Evolutionary conservation across 2,329 filamentous ascomycete species (phyloP).

Genomic region (Colletotrichum musicola): DNA sequence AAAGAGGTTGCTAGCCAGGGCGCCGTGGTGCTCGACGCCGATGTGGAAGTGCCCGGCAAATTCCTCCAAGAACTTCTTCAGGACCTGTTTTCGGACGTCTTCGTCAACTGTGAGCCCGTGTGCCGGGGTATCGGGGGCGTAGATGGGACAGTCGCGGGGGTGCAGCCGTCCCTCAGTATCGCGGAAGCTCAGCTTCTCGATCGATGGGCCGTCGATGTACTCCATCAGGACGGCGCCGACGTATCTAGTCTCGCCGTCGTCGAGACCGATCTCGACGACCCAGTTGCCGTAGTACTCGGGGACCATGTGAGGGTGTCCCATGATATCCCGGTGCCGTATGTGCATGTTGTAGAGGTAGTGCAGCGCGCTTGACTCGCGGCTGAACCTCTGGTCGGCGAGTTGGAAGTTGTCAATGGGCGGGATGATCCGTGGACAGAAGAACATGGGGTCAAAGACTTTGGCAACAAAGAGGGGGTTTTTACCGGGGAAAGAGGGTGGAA

Average conservation of each 20-base stretch:
- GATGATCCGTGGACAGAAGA: too few species aligned
- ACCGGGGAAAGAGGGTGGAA: too few species aligned
- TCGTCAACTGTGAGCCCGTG: background rate
- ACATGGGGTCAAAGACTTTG: too few species aligned
- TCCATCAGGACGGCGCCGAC: conserved; percentile 1
- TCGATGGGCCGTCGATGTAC: background rate
- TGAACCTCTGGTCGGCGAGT: too few species aligned
- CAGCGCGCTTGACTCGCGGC: background rate
- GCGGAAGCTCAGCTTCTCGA: background rate
- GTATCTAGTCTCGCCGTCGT: background rate
- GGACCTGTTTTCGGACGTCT: too few species aligned
- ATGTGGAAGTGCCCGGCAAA: too few species aligned
- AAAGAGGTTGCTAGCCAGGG: too few species aligned
- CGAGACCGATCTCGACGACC: background rate
- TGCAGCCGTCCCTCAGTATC: background rate
- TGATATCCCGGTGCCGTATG: background rate
- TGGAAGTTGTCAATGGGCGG: too few species aligned
- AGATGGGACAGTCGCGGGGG: background rate
- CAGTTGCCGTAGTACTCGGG: background rate
- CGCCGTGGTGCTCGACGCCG: too few species aligned
- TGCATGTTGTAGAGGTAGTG: background rate
- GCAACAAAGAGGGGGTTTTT: too few species aligned
- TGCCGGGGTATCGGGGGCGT: background rate
- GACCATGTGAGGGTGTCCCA: background rate
- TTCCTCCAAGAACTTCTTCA: too few species aligned